phyloP scores from a whole-genome alignment of 768 basidiomycete genomes.

The Suillus occidentalis region DNA sequence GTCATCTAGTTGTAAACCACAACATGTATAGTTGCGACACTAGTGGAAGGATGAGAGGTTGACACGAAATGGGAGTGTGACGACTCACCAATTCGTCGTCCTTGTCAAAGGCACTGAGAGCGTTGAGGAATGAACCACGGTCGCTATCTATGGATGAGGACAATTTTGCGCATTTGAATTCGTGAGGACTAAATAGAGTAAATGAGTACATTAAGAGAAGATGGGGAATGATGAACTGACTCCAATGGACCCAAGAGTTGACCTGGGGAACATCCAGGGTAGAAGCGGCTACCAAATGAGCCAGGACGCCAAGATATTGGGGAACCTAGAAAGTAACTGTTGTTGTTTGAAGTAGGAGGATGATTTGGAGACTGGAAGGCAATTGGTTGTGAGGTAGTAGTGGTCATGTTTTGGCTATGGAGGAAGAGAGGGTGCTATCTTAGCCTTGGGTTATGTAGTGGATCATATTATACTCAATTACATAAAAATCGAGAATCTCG shows the following conservation, averaged over 20 bases:
- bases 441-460: constrained; percentile 5
- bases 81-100: constrained; percentile 73
- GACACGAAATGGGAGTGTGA: neutral
- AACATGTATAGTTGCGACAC: constrained; percentile 91
- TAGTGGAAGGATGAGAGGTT: constrained; percentile 22
- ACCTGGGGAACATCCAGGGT: constrained; percentile 62
- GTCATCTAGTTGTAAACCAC: constrained; percentile 74
- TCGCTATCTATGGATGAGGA: constrained; percentile 62
- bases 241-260: constrained; percentile 63
- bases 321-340: constrained; percentile 66
- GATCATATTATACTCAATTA: neutral
- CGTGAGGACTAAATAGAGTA: constrained; percentile 36
- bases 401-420: constrained; percentile 28
- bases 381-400: constrained; percentile 43
- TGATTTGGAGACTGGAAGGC: constrained; percentile 33
- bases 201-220: constrained; percentile 3
- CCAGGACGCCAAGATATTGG: constrained; percentile 71
- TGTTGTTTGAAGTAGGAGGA: constrained; percentile 44
- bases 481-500: constrained; percentile 2
- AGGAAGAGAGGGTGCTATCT: constrained; percentile 13
- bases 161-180: constrained; percentile 47
- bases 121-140: constrained; percentile 60
- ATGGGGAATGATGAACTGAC: constrained; percentile 40
- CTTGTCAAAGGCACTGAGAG: constrained; percentile 62
- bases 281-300: constrained; percentile 64